These are phyloP conservation scores for Candida loeiensis DNA, from an alignment of 805 yeast genomes.

Conservation along the genomic window DNA sequence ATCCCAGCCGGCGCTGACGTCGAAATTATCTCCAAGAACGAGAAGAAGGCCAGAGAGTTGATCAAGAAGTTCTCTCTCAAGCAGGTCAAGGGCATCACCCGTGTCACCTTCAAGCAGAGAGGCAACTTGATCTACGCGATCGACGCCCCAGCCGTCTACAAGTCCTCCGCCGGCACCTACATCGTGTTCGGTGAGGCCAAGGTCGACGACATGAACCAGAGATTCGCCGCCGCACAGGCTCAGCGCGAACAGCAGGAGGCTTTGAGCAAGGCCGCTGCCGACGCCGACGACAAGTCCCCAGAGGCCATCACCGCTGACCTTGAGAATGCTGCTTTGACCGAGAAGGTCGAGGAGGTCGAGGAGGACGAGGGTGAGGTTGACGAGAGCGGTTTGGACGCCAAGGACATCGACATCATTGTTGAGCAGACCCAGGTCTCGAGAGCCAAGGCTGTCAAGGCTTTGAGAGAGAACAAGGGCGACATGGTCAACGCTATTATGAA, in stretches of 20 bases:
- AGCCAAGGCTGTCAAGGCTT: constrained; percentile 87
- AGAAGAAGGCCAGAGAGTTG: constrained; percentile 91
- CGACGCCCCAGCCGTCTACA: constrained; percentile 93
- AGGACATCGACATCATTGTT: constrained; percentile 79
- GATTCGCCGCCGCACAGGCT: constrained; percentile 79
- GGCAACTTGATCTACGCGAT: constrained; percentile 89
- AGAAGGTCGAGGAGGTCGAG: constrained; percentile 41
- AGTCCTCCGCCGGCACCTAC: constrained; percentile 88
- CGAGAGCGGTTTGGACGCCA: constrained; percentile 76
- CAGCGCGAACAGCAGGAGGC: constrained; percentile 58
- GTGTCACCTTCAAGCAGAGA: constrained; percentile 94
- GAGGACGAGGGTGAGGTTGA: constrained; percentile 76
- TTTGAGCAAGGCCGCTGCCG: constrained; percentile 43
- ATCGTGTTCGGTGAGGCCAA: constrained; percentile 97
- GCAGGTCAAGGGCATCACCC: constrained; percentile 85
- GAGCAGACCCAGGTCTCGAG: constrained; percentile 90
- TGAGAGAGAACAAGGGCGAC: constrained; percentile 85
- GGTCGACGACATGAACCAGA: constrained; percentile 88
- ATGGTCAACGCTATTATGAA: constrained; percentile 96
- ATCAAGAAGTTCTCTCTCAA: constrained; percentile 85
- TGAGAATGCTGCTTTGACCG: constrained; percentile 59
- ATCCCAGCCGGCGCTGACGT: constrained; percentile 84
- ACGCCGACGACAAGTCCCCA: constrained; percentile 57
- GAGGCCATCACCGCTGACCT: constrained; percentile 81
- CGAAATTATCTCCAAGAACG: constrained; percentile 80